phyloP scores from a whole-genome alignment of 2,329 filamentous ascomycete species.

The Orbilia javanica region DNA sequence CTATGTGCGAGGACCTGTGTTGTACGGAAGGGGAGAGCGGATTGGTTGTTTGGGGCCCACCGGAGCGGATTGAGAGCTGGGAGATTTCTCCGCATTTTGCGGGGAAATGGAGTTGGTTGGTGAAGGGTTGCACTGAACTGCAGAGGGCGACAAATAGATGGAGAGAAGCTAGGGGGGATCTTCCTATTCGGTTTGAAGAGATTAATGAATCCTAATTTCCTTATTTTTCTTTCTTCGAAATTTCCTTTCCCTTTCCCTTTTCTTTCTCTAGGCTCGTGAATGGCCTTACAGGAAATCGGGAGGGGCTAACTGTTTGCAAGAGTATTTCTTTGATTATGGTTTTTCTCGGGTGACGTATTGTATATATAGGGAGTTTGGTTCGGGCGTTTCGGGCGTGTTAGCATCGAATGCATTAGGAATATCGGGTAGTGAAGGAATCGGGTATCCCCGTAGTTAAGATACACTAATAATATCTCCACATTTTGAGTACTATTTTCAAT shows the following conservation, averaged over 20 bases:
- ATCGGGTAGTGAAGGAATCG: not conserved
- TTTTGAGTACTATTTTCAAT: not conserved
- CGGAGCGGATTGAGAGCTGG: constrained; percentile 55
- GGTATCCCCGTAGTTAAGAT: constrained; percentile 52
- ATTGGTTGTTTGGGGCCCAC: constrained; percentile 52
- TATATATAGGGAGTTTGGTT: not conserved
- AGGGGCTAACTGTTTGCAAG: not conserved
- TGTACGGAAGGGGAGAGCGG: constrained; percentile 41
- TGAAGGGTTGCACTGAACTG: constrained; percentile 65
- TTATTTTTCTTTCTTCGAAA: not conserved
- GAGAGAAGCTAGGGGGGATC: constrained; percentile 53
- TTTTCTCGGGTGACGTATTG: not conserved
- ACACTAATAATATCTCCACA: constrained; percentile 58
- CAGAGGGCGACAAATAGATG: constrained; percentile 51
- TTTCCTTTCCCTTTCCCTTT: not conserved
- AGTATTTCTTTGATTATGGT: not conserved
- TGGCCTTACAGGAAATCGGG: not conserved
- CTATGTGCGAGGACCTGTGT: constrained; percentile 60
- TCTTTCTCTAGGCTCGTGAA: not conserved
- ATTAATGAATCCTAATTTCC: constrained; percentile 37
- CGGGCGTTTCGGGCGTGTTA: not conserved
- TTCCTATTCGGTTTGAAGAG: constrained; percentile 52
- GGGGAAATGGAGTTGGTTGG: constrained; percentile 72
- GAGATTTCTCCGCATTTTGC: constrained; percentile 64
- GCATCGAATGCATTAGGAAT: not conserved